Conservation (phyloP, 139 green algal species). For the Eudorina sp. region DNA sequence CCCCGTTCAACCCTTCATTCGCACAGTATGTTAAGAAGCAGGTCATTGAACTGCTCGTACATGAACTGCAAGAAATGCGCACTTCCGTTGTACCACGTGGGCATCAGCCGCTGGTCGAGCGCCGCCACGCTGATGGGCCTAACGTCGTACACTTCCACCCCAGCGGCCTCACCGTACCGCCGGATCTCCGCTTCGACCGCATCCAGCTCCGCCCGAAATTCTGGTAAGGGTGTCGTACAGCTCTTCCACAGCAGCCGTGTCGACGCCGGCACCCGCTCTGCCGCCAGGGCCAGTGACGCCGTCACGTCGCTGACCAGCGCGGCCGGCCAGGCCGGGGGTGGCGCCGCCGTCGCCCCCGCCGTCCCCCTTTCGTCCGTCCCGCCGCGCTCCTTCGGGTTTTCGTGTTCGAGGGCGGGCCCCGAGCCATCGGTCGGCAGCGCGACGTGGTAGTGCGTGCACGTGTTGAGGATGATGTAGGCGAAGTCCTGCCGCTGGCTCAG, state of each 20-base stretch:
- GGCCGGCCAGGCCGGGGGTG: too few relatives aligned
- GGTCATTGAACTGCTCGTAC: slow-evolving; percentile 26
- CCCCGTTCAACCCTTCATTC: too few relatives aligned
- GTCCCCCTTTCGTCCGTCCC: too few relatives aligned
- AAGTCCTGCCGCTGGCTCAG: neutral
- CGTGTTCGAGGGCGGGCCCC: too few relatives aligned
- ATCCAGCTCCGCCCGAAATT: neutral
- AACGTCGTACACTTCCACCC: neutral
- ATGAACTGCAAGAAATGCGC: slow-evolving; percentile 4
- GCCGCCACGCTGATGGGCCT: neutral
- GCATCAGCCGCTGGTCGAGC: neutral
- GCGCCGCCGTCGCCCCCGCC: too few relatives aligned
- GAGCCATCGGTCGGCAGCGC: neutral
- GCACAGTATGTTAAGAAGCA: slow-evolving; percentile 18
- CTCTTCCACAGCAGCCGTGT: neutral
- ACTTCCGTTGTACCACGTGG: neutral
- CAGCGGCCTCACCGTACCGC: neutral
- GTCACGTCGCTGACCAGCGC: neutral
- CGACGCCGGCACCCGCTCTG: neutral
- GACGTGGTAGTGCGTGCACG: neutral
- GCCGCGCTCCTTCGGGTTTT: too few relatives aligned
- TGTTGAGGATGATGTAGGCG: neutral
- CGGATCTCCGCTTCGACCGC: neutral
- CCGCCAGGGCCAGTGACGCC: neutral
- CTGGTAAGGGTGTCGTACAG: neutral